Evolutionary conservation across 108 stramenopile genomes (phyloP), one percentile per base, ranked within the genome.

Genomic region (Cyclotella atomus): DNA sequence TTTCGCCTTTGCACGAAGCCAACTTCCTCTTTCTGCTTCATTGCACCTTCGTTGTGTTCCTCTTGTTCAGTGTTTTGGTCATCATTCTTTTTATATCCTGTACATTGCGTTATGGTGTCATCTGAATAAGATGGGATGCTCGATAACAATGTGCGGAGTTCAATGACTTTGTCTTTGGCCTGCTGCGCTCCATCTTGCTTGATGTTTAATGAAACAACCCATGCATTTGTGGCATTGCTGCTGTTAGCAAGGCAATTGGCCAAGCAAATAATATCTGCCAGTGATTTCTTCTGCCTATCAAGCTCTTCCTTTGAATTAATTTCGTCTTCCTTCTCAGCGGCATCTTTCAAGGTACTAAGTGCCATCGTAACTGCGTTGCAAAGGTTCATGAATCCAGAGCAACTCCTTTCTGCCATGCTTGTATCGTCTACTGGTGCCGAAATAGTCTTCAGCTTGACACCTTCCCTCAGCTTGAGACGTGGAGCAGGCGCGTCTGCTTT

Each of bases 191-290:
- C 52, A 35, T 29, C 72, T 49, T 64, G 34, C 4, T 68, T 69
- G 23, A 47, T 80, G 20, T 56, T 73, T 45, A 73, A 55, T 17
- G 55, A 80, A 6, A 59, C 62, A 1, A 80, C 29, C 79, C 79
- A 80, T 20, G 73, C 69, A 29, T 69, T 73, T 33, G 68, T 57
- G 38, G 66, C 71, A 43, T 54, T 43, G 21, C 44, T 72, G 29
- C 72, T 69, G 24, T 63, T 73, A 30, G 79, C 67, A 16, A 80
- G 68, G 29, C 60, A 80, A 46, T 80, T 80, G 8, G 79, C 67
- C 28, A 80, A 73, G 43, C 35, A 57, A 25, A 68, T 35, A 36
- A 80, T 56, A 47, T 49, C 53, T 33, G 44, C 62, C 23, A 80
- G 72, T 38, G 67, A 30, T 28, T 55, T 43, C 64, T 73, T 69